Base-by-base conservation (phyloP, 2,329 filamentous ascomycete species). In the Verticillium nubilum region DNA sequence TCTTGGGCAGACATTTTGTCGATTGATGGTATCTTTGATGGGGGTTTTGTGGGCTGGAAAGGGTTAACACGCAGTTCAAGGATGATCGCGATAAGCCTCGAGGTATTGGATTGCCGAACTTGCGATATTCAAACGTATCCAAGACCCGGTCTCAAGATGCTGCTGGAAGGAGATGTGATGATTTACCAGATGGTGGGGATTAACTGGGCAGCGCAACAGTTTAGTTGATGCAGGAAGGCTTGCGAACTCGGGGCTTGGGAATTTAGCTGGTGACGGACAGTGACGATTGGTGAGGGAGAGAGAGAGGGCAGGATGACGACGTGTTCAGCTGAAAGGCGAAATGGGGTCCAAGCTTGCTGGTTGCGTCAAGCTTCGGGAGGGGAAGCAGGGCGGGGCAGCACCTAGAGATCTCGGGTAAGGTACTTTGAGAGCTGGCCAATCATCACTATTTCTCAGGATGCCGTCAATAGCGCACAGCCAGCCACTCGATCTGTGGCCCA, bases 1-100 rank as follows among this genome's bases (percentile, higher is more conserved):
- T 92, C 89, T 77, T 92, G 89, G 64, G 83, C 81, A 75, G 87
- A 88, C 88, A 92, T 92, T 68, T 70, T 84, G 75, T 68, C 65
- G 64, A 58, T 52, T 61, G 60, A 57, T 58, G 58, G 50, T 59
- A 37, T 59, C 59, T 60, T 37, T n/a, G 52, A 17, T 5, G 15
- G 23, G 25, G 25, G 25, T 9, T 56, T 27, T 56, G 27, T 47
- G 31, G 23, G 10, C 27, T 28, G 19, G 23, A 25, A n/a, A 28
- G 42, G 42, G 42, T 47, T 47, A 47, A 19, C n/a, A n/a, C 5
- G n/a, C 23, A 3, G n/a, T 37, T 47, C 17, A 23, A 10, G 13
- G 42, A 23, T 25, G 19, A 19, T 23, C 19, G 10, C 5, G 42
- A 47, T 47, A 47, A 47, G 42, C 7, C 17, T 23, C 19, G 5